A percentile compares a stretch with the other conserved stretches of the same genome.
These are phyloP conservation scores for Phytophthora sansomeana DNA, from an alignment of 352 stramenopile species.

Conservation along the genomic window DNA sequence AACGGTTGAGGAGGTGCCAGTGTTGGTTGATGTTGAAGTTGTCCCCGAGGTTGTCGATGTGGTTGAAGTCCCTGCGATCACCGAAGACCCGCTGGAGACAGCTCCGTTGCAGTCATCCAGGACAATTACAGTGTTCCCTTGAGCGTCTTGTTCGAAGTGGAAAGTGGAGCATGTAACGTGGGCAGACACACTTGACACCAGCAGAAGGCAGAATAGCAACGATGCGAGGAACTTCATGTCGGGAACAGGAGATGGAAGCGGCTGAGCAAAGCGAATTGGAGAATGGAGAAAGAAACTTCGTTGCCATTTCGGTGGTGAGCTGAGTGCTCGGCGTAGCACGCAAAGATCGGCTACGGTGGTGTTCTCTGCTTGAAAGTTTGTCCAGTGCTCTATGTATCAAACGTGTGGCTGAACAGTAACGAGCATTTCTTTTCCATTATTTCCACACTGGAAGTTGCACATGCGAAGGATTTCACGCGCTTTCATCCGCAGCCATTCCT, in stretches of 20 bases:
- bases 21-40: slow-evolving; percentile 1
- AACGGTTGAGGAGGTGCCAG: slow-evolving; percentile 1
- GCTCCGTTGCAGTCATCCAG: slow-evolving; percentile 24
- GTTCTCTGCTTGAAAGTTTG: slow-evolving; percentile 8
- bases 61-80: slow-evolving; percentile 14
- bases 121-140: slow-evolving; percentile 25
- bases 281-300: slow-evolving; percentile 11
- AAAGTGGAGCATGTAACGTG: slow-evolving; percentile 26
- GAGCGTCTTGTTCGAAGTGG: slow-evolving; percentile 25
- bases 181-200: slow-evolving; percentile 12
- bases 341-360: neutral
- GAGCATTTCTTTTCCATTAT: slow-evolving; percentile 19
- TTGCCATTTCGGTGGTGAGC: slow-evolving; percentile 3
- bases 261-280: slow-evolving; percentile 23
- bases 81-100: slow-evolving; percentile 21
- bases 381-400: slow-evolving; percentile 3
- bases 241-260: neutral
- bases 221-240: slow-evolving; percentile 24
- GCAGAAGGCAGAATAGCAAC: slow-evolving; percentile 19
- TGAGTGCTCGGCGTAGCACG: neutral
- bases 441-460: slow-evolving; percentile 6
- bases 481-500: slow-evolving; percentile 1
- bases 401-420: slow-evolving; percentile 18
- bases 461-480: neutral
- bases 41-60: neutral